Conservation (phyloP, 192 early-diverging fungal species). For the Coemansia sp. region DNA sequence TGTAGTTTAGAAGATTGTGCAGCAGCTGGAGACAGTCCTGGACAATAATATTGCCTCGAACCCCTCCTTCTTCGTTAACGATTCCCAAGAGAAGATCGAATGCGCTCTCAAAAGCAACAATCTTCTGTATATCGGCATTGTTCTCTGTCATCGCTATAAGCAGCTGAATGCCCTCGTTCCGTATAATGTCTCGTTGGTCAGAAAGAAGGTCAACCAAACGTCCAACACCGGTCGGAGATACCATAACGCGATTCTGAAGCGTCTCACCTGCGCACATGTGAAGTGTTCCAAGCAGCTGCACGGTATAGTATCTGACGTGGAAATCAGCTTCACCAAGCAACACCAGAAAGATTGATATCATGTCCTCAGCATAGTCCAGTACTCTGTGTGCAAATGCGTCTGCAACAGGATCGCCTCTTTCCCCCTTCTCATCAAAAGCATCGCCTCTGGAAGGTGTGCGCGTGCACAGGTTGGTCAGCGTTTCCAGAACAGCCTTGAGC, state of each 20-base stretch:
- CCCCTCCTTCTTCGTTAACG: slow-evolving; percentile 87
- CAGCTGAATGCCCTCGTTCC: slow-evolving; percentile 93
- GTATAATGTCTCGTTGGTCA: slow-evolving; percentile 90
- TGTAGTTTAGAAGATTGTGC: slow-evolving; percentile 90
- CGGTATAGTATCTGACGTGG: slow-evolving; percentile 89
- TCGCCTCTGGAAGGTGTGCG: slow-evolving; percentile 56
- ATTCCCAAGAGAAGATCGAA: slow-evolving; percentile 91
- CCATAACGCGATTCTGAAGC: slow-evolving; percentile 84
- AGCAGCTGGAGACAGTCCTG: slow-evolving; percentile 95
- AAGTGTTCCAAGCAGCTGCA: slow-evolving; percentile 82
- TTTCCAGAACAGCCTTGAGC: slow-evolving; percentile 83
- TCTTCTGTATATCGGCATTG: slow-evolving; percentile 97
- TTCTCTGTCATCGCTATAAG: slow-evolving; percentile 87
- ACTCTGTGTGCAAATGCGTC: slow-evolving; percentile 48
- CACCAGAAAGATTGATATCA: slow-evolving; percentile 81
- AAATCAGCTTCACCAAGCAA: slow-evolving; percentile 90
- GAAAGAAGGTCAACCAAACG: slow-evolving; percentile 93
- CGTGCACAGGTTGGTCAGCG: slow-evolving; percentile 62
- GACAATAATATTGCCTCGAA: slow-evolving; percentile 87
- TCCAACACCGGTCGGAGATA: slow-evolving; percentile 78
- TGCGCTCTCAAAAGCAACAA: slow-evolving; percentile 97
- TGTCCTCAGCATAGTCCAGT: slow-evolving; percentile 48
- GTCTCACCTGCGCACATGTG: slow-evolving; percentile 55
- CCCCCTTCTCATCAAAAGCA: slow-evolving; percentile 1
- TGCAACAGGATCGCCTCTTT: slow-evolving; percentile 13